These are phyloP conservation scores for Bacidia rubella DNA, from an alignment of 495 filamentous ascomycete species.

Conservation along the genomic window DNA sequence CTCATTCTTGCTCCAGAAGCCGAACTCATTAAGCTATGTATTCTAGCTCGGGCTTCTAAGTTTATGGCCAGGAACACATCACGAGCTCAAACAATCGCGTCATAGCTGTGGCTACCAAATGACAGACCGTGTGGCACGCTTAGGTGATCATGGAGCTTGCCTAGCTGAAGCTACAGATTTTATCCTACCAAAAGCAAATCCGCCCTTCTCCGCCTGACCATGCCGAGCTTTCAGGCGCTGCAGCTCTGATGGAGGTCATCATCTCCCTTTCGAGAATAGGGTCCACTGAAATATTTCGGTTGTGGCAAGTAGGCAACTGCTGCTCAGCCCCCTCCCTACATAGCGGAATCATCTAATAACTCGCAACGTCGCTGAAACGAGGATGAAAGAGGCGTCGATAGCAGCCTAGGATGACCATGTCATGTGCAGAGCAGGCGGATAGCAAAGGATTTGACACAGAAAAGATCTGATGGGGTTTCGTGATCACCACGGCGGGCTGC, in stretches of 20 bases:
- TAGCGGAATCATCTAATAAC: background rate
- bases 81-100: background rate
- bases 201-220: background rate
- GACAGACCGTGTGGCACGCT: background rate
- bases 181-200: background rate
- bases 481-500: background rate
- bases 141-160: background rate
- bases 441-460: background rate
- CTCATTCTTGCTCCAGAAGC: no score
- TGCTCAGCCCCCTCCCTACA: constrained; percentile 7
- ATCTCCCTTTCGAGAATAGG: background rate
- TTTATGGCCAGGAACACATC: background rate
- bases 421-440: background rate
- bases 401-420: constrained; percentile 6
- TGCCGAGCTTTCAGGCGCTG: background rate
- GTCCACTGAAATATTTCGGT: background rate
- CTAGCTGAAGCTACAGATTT: background rate
- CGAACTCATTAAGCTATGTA: background rate
- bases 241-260: background rate
- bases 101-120: background rate
- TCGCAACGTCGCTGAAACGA: background rate
- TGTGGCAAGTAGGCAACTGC: background rate
- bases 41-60: background rate
- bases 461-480: background rate
- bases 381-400: background rate